Evolutionary conservation across 306 rosid genomes (phyloP), one percentile per base, ranked within the genome.

Genomic region (Castanea crenata): DNA sequence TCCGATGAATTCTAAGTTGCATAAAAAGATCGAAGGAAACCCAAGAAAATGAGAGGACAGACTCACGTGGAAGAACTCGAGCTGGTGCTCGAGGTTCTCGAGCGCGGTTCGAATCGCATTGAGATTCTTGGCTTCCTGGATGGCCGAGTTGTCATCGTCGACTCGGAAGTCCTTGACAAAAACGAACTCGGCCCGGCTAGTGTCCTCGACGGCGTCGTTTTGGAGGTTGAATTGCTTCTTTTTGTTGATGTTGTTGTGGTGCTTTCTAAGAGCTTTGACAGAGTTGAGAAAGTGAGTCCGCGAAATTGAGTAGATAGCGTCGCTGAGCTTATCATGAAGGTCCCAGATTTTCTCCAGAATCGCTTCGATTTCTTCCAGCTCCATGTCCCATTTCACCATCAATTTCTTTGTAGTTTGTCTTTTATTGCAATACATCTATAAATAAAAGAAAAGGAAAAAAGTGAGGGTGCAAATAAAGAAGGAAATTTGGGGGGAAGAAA

Each of bases 41-140:
- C 6, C 38, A 32, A 68, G 49, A 35, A 57, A 23, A 38, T 7
- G 13, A 8, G 19, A 9, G 3, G 5, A 3, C 1, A 2, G 71
- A 83, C 97, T 87, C 63, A 93, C 99, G 77, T 93, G 96, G 76
- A 91, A 87, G 71, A 93, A 87, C 76, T 93, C 98, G 8, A 95
- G 98, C 87, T 90, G 97, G 84, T 91, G 97, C 83, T 95, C 98
- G 52, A 95, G 94, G 79, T 89, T 95, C 93, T 95, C 99, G 55
- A 95, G 96, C 3, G 98, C 97, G 20, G 96, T 85, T 55, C 97
- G 85, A 1, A 93, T 95, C 2, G 93, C 80, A 57, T 95, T 91
- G 23, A 95, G 94, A 78, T 98, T 95, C 80, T 88, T 91, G 2
- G 99, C 98, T 73, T 95, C 99, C 76, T 55, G 88, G 8, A 91